phyloP scores from a whole-genome alignment of 2,329 filamentous ascomycete genomes.

The Colletotrichum filicis region DNA sequence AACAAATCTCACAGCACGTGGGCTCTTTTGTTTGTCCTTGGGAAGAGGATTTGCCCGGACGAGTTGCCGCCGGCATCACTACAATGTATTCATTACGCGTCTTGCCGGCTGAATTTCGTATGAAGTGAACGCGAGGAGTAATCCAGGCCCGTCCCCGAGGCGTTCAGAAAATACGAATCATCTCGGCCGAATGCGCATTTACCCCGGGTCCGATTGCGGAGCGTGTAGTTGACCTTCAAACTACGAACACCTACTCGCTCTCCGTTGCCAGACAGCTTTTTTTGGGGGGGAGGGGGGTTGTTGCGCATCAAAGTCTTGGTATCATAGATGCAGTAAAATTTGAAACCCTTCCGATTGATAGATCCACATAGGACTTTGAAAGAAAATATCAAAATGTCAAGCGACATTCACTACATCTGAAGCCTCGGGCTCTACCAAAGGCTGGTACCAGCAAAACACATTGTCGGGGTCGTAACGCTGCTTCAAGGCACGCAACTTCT shows the following conservation, averaged over 20 bases:
- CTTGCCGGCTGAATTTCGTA: no score
- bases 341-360: no score
- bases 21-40: background rate
- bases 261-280: no score
- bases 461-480: slow-evolving; percentile 47
- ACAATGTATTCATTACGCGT: background rate
- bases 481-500: slow-evolving; percentile 46
- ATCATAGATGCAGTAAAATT: no score
- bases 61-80: background rate
- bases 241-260: no score
- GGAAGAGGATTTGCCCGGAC: background rate
- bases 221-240: no score
- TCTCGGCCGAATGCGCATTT: background rate
- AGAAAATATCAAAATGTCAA: no score
- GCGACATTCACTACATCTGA: background rate
- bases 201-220: no score
- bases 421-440: background rate
- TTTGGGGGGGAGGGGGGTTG: no score
- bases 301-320: no score
- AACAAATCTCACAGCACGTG: slow-evolving; percentile 4
- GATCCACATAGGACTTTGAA: no score
- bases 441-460: slow-evolving; percentile 42
- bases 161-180: background rate
- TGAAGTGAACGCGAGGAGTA: no score
- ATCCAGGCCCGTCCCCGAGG: background rate